A percentile compares a stretch with the other conserved stretches of the same genome.
Evolutionary conservation across 495 filamentous ascomycete species (phyloP).

Genomic region (Usnea hakonensis): DNA sequence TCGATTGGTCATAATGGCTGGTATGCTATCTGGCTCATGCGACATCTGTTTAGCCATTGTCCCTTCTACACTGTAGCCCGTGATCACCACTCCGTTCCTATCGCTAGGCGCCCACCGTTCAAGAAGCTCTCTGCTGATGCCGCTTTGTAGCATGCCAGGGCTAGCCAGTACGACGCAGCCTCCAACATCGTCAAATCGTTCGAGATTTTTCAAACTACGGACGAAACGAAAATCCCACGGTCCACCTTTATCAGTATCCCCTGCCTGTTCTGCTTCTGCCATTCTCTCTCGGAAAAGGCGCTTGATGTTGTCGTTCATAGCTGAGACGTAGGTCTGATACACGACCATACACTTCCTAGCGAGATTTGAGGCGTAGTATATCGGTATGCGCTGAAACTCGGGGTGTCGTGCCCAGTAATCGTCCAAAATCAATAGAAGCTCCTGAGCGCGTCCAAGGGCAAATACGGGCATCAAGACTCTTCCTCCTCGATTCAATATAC

Average conservation of each 20-base stretch:
- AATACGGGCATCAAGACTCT: slow-evolving; percentile 93
- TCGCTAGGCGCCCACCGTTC: slow-evolving; percentile 94
- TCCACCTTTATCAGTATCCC: slow-evolving; percentile 64
- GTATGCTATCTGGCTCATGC: slow-evolving; percentile 87
- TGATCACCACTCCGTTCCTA: slow-evolving; percentile 93
- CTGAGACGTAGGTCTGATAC: slow-evolving; percentile 92
- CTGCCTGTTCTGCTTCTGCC: slow-evolving; percentile 73
- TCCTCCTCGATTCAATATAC: slow-evolving; percentile 81
- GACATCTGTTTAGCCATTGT: slow-evolving; percentile 96
- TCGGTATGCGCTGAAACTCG: slow-evolving; percentile 81
- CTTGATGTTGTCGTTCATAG: slow-evolving; percentile 99
- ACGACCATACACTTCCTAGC: slow-evolving; percentile 97
- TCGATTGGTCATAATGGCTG: slow-evolving; percentile 76
- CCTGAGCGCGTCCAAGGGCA: slow-evolving; percentile 86
- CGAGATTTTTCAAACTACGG: slow-evolving; percentile 79
- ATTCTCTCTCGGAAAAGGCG: slow-evolving; percentile 76
- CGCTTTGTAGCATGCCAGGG: slow-evolving; percentile 96
- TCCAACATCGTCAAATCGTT: slow-evolving; percentile 92
- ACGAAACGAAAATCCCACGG: slow-evolving; percentile 97
- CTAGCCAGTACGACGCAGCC: slow-evolving; percentile 95
- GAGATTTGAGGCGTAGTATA: slow-evolving; percentile 93
- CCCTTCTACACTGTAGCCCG: slow-evolving; percentile 94
- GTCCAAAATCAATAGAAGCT: slow-evolving; percentile 87
- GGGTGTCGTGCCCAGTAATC: slow-evolving; percentile 89
- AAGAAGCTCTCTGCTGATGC: slow-evolving; percentile 81